Evolutionary conservation across 2,329 filamentous ascomycete genomes (phyloP).

Genomic region (Dothistroma septosporum): DNA sequence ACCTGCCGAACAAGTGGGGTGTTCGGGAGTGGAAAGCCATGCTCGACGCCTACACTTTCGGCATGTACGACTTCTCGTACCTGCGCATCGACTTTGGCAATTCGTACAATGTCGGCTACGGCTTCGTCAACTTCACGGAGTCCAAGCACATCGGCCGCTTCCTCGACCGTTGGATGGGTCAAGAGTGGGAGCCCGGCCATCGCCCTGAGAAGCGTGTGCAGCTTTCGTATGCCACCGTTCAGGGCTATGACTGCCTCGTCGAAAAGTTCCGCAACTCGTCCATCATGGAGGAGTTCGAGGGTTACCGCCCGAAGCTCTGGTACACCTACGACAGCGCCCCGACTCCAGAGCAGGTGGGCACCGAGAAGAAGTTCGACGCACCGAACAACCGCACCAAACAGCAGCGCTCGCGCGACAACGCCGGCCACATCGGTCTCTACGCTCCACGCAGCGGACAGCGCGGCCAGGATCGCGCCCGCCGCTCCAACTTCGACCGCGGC

Average conservation of each 20-base stretch:
- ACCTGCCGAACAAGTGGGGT: conserved; percentile 88
- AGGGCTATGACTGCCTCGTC: conserved; percentile 84
- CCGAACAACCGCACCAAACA: conserved; percentile 85
- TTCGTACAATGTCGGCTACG: conserved; percentile 75
- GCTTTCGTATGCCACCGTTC: conserved; percentile 94
- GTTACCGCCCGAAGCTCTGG: conserved; percentile 81
- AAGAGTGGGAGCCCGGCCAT: conserved; percentile 62
- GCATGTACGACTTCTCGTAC: conserved; percentile 93
- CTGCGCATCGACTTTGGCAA: conserved; percentile 65
- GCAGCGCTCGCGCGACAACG: conserved; percentile 81
- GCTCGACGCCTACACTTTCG: conserved; percentile 72
- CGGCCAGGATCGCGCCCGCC: conserved; percentile 63
- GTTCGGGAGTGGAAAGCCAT: conserved; percentile 63
- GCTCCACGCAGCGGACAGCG: conserved; percentile 73
- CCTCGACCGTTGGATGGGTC: conserved; percentile 52
- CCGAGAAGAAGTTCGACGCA: conserved; percentile 69
- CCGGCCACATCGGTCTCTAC: conserved; percentile 80
- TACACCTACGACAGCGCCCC: conserved; percentile 42
- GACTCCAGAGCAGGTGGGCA: conserved; percentile 52
- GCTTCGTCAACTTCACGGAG: conserved; percentile 91
- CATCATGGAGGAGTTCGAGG: conserved; percentile 80
- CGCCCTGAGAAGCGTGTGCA: conserved; percentile 70
- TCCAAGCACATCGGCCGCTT: conserved; percentile 66
- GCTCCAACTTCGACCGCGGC: conserved; percentile 77
- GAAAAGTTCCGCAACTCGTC: conserved; percentile 97